Conservation (phyloP, 805 yeast species). For the Barnettozyma wickerhamii region DNA sequence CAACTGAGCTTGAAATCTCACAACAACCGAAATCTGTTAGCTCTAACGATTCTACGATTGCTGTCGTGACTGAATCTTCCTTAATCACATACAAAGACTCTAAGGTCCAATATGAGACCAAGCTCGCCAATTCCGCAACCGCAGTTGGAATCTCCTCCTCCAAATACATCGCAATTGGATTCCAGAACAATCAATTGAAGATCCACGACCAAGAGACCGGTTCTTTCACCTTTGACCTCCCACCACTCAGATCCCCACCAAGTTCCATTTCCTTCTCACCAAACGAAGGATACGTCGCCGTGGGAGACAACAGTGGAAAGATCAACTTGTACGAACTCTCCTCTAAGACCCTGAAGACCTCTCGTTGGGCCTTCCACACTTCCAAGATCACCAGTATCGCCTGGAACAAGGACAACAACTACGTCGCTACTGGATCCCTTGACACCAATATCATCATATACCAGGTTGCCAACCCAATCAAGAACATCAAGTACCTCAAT, state of each 20-base stretch:
- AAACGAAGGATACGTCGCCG: constrained; percentile 63
- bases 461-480: constrained; percentile 73
- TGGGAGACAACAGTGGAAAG: constrained; percentile 86
- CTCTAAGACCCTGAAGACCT: constrained; percentile 58
- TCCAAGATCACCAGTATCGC: constrained; percentile 70
- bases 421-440: constrained; percentile 72
- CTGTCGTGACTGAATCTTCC: constrained; percentile 36
- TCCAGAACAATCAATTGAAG: constrained; percentile 34
- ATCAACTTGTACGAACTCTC: constrained; percentile 61
- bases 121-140: constrained; percentile 37
- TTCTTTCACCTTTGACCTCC: constrained; percentile 28
- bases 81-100: constrained; percentile 30
- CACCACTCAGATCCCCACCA: constrained; percentile 55
- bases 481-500: constrained; percentile 65
- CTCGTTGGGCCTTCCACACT: constrained; percentile 95
- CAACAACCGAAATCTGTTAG: constrained; percentile 50
- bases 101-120: constrained; percentile 23
- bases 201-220: constrained; percentile 34
- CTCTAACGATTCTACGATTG: constrained; percentile 31
- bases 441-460: constrained; percentile 81
- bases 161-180: constrained; percentile 46
- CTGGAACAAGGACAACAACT: constrained; percentile 76
- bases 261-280: constrained; percentile 67
- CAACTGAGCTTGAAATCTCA: constrained; percentile 30
- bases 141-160: constrained; percentile 40